Percentiles rank a stretch among this genome's conserved stretches.
Conservation (phyloP, 306 rosid species). For the Leucaena leucocephala region DNA sequence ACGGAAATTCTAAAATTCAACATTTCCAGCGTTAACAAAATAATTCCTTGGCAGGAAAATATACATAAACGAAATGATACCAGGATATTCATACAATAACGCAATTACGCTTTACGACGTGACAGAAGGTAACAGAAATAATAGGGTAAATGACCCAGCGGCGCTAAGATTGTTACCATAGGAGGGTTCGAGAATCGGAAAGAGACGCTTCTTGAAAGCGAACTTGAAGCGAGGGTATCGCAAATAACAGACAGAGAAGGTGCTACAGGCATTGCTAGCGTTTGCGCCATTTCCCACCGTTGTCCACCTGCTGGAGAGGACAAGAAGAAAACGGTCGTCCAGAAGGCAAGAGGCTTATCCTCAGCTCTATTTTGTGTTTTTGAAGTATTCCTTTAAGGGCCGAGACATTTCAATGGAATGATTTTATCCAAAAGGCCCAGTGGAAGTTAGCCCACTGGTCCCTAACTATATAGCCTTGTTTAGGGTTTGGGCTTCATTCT, state of each 20-base stretch:
- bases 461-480: neutral
- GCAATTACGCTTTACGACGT: neutral
- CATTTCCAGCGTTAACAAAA: neutral
- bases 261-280: conserved; percentile 72
- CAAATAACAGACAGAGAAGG: conserved; percentile 69
- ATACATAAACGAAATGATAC: neutral
- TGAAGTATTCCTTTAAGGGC: neutral
- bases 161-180: neutral
- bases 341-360: conserved; percentile 10
- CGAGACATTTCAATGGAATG: neutral
- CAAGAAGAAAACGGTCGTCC: neutral
- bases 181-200: conserved; percentile 39
- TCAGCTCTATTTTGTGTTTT: neutral
- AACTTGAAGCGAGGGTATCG: conserved; percentile 40
- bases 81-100: neutral
- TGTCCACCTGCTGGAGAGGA: neutral
- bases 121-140: neutral
- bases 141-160: neutral
- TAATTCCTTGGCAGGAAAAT: neutral
- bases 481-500: neutral
- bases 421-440: neutral
- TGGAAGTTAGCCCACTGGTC: neutral
- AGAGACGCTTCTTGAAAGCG: conserved; percentile 51
- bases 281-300: conserved; percentile 64
- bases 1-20: neutral